Evolutionary conservation across 495 filamentous ascomycete genomes (phyloP), one percentile per base, ranked within the genome.

Genomic region (Neurospora cerealis): DNA sequence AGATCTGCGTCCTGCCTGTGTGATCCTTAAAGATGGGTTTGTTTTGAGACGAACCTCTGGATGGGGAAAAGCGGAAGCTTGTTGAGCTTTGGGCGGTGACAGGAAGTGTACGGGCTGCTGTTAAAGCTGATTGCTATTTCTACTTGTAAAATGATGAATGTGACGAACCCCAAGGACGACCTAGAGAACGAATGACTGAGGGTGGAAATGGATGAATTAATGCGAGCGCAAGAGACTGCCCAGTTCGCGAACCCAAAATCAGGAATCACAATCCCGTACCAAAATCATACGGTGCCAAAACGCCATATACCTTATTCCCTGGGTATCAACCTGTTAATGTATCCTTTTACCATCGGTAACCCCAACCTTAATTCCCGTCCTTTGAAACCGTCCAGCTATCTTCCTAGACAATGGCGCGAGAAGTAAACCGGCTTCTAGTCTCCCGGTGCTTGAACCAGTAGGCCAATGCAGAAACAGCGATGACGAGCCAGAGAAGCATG

Each of bases 401-500:
- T 15, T 15, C 13, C 74, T 79, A 86, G 37, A 88, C 79, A 46
- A 73, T 82, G 32, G 85, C 86, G 46, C 87, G 81, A 66, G 86
- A 85, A 24, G 87, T 88, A 72, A 85, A 88, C 40, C 83, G 83
- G 21, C 78, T 82, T 19, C 79, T 79, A 24, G 79, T 76, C 3
- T 84, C 77, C 32, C 82, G 78, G 70, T 87, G 83, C 60, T 75
- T 77, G 75, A 80, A 82, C 83, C 83, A 88, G 74, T 85, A 87
- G 0, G 78, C 71, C 9, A 79, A 78, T 36, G 81, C 80, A 15
- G 79, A 82, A 19, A 85, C 75, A 3, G 83, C 83, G 13, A 87
- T 90, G 39, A 89, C 78, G 37, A 92, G 79, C 93, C 93, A 97
- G 34, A 97, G 82, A 41, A 91, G 73, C 79, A 91, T 86, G 77